These are phyloP conservation scores for Neoboletus magnificus DNA, from an alignment of 768 basidiomycete genomes.

Conservation along the genomic window DNA sequence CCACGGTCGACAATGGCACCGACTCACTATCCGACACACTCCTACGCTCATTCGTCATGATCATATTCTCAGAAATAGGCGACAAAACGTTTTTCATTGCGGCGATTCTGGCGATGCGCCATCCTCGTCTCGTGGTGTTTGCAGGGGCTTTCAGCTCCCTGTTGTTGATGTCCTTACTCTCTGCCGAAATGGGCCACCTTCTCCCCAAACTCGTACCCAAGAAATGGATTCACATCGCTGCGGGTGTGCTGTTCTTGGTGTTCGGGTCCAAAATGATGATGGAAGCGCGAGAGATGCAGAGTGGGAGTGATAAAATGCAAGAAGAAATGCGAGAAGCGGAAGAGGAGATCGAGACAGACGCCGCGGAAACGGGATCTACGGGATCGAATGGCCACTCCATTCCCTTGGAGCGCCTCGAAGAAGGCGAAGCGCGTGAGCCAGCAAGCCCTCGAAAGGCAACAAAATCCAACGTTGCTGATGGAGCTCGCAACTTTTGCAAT, in stretches of 20 bases:
- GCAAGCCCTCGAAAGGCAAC: conserved; percentile 14
- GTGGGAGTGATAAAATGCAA: conserved; percentile 74
- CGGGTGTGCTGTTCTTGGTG: conserved; percentile 80
- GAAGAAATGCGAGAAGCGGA: conserved; percentile 97
- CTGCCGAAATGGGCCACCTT: conserved; percentile 89
- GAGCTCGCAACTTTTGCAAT: conserved; percentile 78
- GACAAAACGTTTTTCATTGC: conserved; percentile 93
- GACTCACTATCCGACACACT: conserved; percentile 45
- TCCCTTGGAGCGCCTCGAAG: conserved; percentile 75
- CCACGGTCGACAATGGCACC: conserved; percentile 11
- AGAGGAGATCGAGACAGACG: conserved; percentile 89
- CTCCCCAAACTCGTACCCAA: conserved; percentile 79
- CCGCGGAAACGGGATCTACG: conserved; percentile 39
- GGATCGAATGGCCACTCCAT: conserved; percentile 42
- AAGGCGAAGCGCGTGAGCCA: conserved; percentile 41
- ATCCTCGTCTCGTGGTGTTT: conserved; percentile 84
- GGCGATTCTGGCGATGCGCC: conserved; percentile 90
- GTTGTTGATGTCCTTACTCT: conserved; percentile 89
- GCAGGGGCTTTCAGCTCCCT: conserved; percentile 85
- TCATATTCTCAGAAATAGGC: conserved; percentile 89
- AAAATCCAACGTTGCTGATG: conserved; percentile 44
- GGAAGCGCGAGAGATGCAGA: conserved; percentile 79
- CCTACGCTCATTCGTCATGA: conserved; percentile 81
- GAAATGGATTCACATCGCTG: conserved; percentile 64
- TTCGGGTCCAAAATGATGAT: conserved; percentile 89